Evolutionary conservation across 108 stramenopile genomes (phyloP).

Genomic region (Ochromonas danica): DNA sequence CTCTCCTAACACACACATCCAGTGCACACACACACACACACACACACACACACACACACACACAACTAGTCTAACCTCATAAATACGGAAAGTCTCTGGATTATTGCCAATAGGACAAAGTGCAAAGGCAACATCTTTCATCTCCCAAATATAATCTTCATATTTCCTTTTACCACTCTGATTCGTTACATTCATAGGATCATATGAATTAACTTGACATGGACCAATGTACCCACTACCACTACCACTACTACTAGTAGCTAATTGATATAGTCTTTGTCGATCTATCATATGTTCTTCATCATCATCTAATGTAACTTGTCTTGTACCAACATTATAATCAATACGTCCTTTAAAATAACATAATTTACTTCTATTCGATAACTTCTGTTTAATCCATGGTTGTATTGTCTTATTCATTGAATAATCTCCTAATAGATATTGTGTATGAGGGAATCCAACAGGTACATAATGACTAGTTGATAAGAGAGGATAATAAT

Average conservation of each 20-base stretch:
- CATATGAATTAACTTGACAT: neutral
- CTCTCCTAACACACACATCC: neutral
- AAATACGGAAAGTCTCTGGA: slow-evolving; percentile 2
- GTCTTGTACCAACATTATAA: neutral
- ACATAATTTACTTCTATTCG: neutral
- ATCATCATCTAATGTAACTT: neutral
- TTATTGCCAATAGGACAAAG: slow-evolving; percentile 22
- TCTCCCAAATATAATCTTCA: neutral
- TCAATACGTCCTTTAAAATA: neutral
- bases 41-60: neutral
- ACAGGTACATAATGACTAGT: neutral
- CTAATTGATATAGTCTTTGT: neutral
- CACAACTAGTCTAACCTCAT: neutral
- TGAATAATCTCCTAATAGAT: neutral
- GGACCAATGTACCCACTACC: neutral
- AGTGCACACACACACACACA: neutral
- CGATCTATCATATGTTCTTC: neutral
- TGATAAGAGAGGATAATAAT: neutral
- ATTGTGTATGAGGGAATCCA: neutral
- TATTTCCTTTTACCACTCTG: too few relatives aligned
- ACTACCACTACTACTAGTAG: neutral
- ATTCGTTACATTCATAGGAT: neutral
- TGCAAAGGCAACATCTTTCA: neutral
- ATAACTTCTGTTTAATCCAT: neutral
- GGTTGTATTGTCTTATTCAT: neutral